Evolutionary conservation across 2,329 filamentous ascomycete genomes (phyloP).

Genomic region (Ascocoryne sarcoides): DNA sequence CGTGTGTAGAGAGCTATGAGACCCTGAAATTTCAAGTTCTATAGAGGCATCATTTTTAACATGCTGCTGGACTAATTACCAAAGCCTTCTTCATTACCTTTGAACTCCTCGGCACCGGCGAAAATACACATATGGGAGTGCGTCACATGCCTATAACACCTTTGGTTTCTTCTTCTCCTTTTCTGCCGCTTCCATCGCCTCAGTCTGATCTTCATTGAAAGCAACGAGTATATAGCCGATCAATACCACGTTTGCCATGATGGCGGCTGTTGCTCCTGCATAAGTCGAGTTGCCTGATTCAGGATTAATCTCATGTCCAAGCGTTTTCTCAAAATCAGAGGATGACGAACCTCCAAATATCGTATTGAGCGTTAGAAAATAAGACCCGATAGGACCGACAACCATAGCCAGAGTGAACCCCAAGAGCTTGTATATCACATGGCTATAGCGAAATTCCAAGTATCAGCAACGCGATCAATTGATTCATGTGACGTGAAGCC

Average conservation of each 20-base stretch:
- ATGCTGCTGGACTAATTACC: no score
- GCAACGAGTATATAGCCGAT: constrained; percentile 87
- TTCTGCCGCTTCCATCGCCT: constrained; percentile 32
- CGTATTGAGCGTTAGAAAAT: constrained; percentile 70
- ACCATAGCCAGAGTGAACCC: constrained; percentile 91
- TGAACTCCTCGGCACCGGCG: background rate
- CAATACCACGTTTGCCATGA: constrained; percentile 86
- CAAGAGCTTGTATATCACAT: constrained; percentile 84
- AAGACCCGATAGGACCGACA: constrained; percentile 74
- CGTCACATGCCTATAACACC: constrained; percentile 62
- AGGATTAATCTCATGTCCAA: constrained; percentile 1
- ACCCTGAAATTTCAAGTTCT: no score
- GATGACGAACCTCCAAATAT: constrained; percentile 62
- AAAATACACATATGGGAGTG: background rate
- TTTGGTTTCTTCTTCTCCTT: constrained; percentile 33
- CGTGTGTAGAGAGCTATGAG: no score
- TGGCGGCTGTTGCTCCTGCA: constrained; percentile 74
- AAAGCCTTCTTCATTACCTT: no score
- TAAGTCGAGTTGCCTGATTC: constrained; percentile 73
- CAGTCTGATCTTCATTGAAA: constrained; percentile 69
- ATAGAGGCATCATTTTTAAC: no score
- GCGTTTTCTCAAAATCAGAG: no score
- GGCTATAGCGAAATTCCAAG: constrained; percentile 36
- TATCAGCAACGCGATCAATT: background rate
- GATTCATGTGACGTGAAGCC: constrained; percentile 12